phyloP scores from a whole-genome alignment of 1,284 basidiomycete genomes.

The Porodaedalea pini region DNA sequence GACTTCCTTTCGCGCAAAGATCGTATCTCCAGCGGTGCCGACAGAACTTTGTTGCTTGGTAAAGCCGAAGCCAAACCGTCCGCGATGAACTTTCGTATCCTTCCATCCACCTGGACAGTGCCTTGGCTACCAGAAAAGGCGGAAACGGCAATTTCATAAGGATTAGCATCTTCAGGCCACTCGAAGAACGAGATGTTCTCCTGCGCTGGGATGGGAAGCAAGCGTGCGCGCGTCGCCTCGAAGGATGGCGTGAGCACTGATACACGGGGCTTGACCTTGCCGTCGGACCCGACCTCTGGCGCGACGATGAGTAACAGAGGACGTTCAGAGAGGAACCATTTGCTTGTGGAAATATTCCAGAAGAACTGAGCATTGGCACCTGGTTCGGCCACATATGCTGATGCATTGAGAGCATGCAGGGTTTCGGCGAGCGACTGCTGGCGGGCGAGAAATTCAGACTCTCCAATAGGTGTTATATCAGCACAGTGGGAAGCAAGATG shows the following conservation, averaged over 20 bases:
- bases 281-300: constrained; percentile 32
- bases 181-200: constrained; percentile 49
- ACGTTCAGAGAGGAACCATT: constrained; percentile 75
- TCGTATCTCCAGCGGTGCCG: constrained; percentile 53
- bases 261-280: constrained; percentile 38
- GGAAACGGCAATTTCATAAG: constrained; percentile 51
- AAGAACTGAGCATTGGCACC: constrained; percentile 70
- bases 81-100: constrained; percentile 35
- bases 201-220: constrained; percentile 49
- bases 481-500: constrained; percentile 49
- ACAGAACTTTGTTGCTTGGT: constrained; percentile 34
- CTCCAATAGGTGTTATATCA: constrained; percentile 45
- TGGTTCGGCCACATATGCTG: constrained; percentile 73
- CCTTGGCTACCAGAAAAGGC: constrained; percentile 26
- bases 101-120: constrained; percentile 56
- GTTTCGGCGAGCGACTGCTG: constrained; percentile 51
- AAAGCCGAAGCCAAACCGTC: constrained; percentile 40
- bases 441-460: constrained; percentile 46
- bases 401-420: constrained; percentile 47
- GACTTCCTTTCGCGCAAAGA: constrained; percentile 74
- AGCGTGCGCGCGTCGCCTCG: constrained; percentile 67
- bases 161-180: constrained; percentile 74
- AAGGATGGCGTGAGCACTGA: constrained; percentile 74
- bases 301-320: constrained; percentile 70
- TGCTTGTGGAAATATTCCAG: constrained; percentile 57